Evolutionary conservation across 2,329 filamentous ascomycete genomes (phyloP).

Genomic region (Pezicula neosporulosa): DNA sequence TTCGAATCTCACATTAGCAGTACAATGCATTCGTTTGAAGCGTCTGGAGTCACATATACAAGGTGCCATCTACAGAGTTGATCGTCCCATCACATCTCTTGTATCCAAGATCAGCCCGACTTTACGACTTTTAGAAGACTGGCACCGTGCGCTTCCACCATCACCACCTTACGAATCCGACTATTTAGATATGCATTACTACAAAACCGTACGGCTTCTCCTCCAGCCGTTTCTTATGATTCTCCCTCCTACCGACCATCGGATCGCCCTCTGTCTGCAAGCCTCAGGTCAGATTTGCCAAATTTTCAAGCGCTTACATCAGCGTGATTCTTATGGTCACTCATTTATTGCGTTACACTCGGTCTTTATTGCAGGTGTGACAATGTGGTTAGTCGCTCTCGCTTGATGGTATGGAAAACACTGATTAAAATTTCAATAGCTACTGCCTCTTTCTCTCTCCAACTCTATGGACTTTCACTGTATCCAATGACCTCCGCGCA

Average conservation of each 20-base stretch:
- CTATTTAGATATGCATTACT: slow-evolving; percentile 46
- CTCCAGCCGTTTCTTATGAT: slow-evolving; percentile 47
- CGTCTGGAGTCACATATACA: slow-evolving; percentile 46
- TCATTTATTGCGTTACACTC: slow-evolving; percentile 40
- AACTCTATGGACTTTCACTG: slow-evolving; percentile 21
- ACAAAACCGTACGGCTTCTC: slow-evolving; percentile 44
- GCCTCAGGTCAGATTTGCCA: slow-evolving; percentile 39
- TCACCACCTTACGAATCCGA: slow-evolving; percentile 34
- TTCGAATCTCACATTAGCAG: slow-evolving; percentile 36
- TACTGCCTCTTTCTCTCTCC: slow-evolving; percentile 23
- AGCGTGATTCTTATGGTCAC: slow-evolving; percentile 36
- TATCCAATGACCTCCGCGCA: slow-evolving; percentile 27
- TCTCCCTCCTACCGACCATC: slow-evolving; percentile 41
- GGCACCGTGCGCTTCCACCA: slow-evolving; percentile 35
- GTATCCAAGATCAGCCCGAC: slow-evolving; percentile 44
- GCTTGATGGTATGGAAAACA: not conserved
- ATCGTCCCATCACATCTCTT: slow-evolving; percentile 39
- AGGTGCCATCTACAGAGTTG: slow-evolving; percentile 47
- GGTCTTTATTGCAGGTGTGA: slow-evolving; percentile 39
- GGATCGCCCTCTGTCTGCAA: slow-evolving; percentile 38
- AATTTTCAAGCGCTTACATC: slow-evolving; percentile 38
- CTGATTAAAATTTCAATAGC: slow-evolving; percentile 2
- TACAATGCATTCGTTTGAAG: slow-evolving; percentile 42
- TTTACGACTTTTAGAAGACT: slow-evolving; percentile 41
- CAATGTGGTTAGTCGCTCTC: slow-evolving; percentile 22